Evolutionary conservation across 257 asterid species (phyloP).

Genomic region (Echium plantagineum): DNA sequence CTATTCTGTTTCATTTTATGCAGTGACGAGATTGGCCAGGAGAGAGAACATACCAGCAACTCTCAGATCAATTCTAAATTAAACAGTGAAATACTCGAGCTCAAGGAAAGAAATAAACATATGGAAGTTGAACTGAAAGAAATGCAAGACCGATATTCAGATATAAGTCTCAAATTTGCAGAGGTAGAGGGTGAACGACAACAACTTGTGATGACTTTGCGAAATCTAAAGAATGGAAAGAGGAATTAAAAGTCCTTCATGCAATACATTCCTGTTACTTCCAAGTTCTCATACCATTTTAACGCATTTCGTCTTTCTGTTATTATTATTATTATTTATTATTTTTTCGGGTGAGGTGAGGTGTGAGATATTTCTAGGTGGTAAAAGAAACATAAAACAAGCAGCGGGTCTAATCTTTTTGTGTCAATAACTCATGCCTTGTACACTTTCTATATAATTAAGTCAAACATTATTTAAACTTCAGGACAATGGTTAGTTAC

Average conservation of each 20-base stretch:
- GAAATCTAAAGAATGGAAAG: slow-evolving; percentile 69
- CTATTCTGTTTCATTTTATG: slow-evolving; percentile 1
- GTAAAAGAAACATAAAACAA: too few species aligned
- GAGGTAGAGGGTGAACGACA: slow-evolving; percentile 99
- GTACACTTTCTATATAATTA: too few species aligned
- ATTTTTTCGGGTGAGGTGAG: neutral
- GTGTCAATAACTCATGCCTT: too few species aligned
- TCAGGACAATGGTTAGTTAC: too few species aligned
- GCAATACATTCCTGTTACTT: neutral
- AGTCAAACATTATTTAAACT: too few species aligned
- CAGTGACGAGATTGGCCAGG: slow-evolving; percentile 21
- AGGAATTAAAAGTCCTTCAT: slow-evolving; percentile 18
- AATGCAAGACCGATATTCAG: slow-evolving; percentile 87
- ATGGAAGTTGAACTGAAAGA: slow-evolving; percentile 72
- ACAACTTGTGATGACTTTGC: slow-evolving; percentile 85
- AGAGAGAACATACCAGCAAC: slow-evolving; percentile 23
- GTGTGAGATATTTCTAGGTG: too few species aligned
- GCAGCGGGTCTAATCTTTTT: too few species aligned
- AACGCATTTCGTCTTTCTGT: too few species aligned
- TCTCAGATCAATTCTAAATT: slow-evolving; percentile 31
- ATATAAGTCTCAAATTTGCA: slow-evolving; percentile 90
- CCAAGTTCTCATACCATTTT: too few species aligned
- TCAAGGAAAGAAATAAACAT: slow-evolving; percentile 60
- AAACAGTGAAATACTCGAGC: slow-evolving; percentile 38
- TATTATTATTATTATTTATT: neutral